A percentile compares a stretch with the other conserved stretches of the same genome.
These are phyloP conservation scores for Paramecium pentaurelia DNA, from an alignment of 73 alveolate genomes.

Conservation along the genomic window DNA sequence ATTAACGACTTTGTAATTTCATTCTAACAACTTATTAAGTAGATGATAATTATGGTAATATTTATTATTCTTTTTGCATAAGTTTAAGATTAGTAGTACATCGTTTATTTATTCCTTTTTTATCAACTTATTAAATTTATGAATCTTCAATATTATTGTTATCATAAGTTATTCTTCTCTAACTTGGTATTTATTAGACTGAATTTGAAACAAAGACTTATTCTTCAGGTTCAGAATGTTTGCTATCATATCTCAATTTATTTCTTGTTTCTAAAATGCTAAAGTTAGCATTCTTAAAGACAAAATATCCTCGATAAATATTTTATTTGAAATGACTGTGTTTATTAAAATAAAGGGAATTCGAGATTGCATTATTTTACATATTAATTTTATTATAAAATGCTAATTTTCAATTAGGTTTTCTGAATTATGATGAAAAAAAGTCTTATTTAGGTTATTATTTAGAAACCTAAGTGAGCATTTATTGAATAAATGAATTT, in stretches of 20 bases:
- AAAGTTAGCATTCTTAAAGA: slow-evolving; percentile 9
- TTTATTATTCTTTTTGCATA: background rate
- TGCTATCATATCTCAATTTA: background rate
- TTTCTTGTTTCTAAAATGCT: slow-evolving; percentile 1
- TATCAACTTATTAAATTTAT: background rate
- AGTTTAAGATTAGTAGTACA: background rate
- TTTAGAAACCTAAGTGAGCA: background rate
- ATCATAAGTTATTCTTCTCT: background rate
- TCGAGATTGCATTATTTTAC: background rate
- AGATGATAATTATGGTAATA: background rate
- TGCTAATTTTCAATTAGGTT: background rate
- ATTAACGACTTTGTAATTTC: background rate
- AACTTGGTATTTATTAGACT: background rate
- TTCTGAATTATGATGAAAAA: background rate
- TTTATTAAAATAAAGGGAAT: background rate
- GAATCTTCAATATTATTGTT: background rate
- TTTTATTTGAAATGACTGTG: background rate
- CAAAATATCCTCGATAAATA: background rate
- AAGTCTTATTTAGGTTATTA: background rate
- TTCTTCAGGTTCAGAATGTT: slow-evolving; percentile 15
- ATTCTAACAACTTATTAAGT: background rate
- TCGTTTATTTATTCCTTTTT: background rate
- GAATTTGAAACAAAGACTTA: background rate
- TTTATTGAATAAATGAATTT: background rate
- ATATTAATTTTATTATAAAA: background rate